These are phyloP conservation scores for Papilionanthe hybrid DNA, from an alignment of 116 monocot genomes.

Conservation along the genomic window DNA sequence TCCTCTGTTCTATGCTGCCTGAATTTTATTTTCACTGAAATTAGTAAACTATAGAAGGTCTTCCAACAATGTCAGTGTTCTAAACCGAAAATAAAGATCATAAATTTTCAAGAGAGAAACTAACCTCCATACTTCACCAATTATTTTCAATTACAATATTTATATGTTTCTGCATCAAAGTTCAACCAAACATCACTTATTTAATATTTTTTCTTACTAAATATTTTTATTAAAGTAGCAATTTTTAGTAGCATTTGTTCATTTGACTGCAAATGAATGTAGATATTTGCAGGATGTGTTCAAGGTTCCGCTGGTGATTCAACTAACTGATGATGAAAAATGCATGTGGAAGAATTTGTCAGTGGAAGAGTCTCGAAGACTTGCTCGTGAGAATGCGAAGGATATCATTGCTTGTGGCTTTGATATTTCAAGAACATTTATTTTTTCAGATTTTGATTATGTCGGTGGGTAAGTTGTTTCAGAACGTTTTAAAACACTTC, in stretches of 20 bases:
- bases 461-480: slow-evolving; percentile 77
- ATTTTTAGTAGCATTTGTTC: not conserved
- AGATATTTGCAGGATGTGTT: slow-evolving; percentile 98
- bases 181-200: no score
- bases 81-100: no score
- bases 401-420: slow-evolving; percentile 99
- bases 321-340: slow-evolving; percentile 97
- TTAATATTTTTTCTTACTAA: not conserved
- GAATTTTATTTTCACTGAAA: no score
- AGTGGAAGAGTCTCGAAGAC: slow-evolving; percentile 77
- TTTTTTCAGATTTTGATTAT: slow-evolving; percentile 93
- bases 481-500: not conserved
- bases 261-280: slow-evolving; percentile 5
- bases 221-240: not conserved
- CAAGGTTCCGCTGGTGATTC: slow-evolving; percentile 94
- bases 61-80: no score
- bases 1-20: no score
- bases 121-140: no score
- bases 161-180: no score
- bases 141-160: no score
- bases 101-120: no score
- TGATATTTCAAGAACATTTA: slow-evolving; percentile 84
- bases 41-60: no score
- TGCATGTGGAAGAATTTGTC: slow-evolving; percentile 94
- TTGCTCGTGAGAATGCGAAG: slow-evolving; percentile 95